Evolutionary conservation across 352 stramenopile species (phyloP).

Genomic region (Albugo laibachii): DNA sequence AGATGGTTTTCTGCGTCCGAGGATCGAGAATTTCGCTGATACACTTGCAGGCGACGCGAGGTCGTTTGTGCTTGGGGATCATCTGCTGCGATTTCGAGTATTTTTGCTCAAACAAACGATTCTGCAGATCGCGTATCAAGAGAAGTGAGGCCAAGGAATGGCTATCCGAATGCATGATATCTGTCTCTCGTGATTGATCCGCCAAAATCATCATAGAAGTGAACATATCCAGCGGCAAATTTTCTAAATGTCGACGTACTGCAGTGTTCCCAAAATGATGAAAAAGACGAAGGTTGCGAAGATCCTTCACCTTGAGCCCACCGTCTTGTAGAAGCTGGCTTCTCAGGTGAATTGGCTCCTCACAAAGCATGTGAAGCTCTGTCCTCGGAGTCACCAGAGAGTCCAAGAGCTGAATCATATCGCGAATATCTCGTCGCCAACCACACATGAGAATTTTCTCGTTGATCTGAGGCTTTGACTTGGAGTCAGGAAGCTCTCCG

Average conservation of each 20-base stretch:
- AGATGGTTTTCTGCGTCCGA: constrained; percentile 68
- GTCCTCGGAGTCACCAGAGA: constrained; percentile 31
- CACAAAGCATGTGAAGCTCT: constrained; percentile 69
- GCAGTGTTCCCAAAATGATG: constrained; percentile 68
- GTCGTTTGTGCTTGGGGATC: constrained; percentile 3
- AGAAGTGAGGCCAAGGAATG: constrained; percentile 69
- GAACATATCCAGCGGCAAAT: constrained; percentile 38
- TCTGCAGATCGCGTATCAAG: constrained; percentile 64
- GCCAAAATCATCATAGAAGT: constrained; percentile 73
- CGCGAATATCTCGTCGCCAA: constrained; percentile 76
- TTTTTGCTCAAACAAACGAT: not conserved
- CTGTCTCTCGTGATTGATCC: constrained; percentile 37
- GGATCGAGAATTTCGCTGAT: constrained; percentile 78
- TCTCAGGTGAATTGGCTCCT: constrained; percentile 38
- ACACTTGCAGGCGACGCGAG: constrained; percentile 20
- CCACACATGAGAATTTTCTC: constrained; percentile 76
- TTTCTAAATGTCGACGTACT: constrained; percentile 46
- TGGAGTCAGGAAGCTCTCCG: constrained; percentile 12
- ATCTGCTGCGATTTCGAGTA: not conserved
- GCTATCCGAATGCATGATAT: constrained; percentile 78
- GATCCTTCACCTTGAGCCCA: constrained; percentile 20
- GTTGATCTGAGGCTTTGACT: constrained; percentile 8
- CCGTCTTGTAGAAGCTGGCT: constrained; percentile 39
- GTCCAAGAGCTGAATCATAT: constrained; percentile 76
- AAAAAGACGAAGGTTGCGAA: constrained; percentile 33